Conservation (phyloP, 2,329 filamentous ascomycete genomes). For the Tetracladium maxilliforme region DNA sequence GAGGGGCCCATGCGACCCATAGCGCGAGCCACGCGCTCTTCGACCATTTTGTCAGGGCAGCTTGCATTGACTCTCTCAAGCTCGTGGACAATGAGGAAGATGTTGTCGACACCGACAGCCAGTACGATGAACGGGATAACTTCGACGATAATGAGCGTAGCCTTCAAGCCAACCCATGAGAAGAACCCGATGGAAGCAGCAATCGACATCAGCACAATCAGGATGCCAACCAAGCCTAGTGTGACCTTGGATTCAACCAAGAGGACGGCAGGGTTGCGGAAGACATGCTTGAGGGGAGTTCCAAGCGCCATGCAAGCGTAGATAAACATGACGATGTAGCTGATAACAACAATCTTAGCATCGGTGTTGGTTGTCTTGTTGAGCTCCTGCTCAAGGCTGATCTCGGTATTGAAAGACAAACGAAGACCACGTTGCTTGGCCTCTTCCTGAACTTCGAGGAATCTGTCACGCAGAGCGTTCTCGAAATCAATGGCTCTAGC, state of each 20-base stretch:
- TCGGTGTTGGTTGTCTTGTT: slow-evolving; percentile 98
- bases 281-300: slow-evolving; percentile 64
- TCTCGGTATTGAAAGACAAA: slow-evolving; percentile 88
- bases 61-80: slow-evolving; percentile 90
- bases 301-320: slow-evolving; percentile 90
- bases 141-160: slow-evolving; percentile 93
- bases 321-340: slow-evolving; percentile 97
- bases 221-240: slow-evolving; percentile 81
- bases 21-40: slow-evolving; percentile 72
- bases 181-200: slow-evolving; percentile 90
- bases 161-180: slow-evolving; percentile 81
- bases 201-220: slow-evolving; percentile 96
- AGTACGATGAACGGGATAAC: slow-evolving; percentile 96
- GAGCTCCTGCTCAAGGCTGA: slow-evolving; percentile 85
- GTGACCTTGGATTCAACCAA: slow-evolving; percentile 95
- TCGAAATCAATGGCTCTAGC: slow-evolving; percentile 82
- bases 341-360: slow-evolving; percentile 89
- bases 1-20: slow-evolving; percentile 95
- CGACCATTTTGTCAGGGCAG: slow-evolving; percentile 76
- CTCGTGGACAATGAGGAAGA: slow-evolving; percentile 96
- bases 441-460: slow-evolving; percentile 69
- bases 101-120: slow-evolving; percentile 95
- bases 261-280: slow-evolving; percentile 69
- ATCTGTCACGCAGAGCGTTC: slow-evolving; percentile 54
- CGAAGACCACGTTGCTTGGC: slow-evolving; percentile 65